Evolutionary conservation across 2,329 filamentous ascomycete species (phyloP), one percentile per base, ranked within the genome.

Genomic region (Alternaria gaisen): DNA sequence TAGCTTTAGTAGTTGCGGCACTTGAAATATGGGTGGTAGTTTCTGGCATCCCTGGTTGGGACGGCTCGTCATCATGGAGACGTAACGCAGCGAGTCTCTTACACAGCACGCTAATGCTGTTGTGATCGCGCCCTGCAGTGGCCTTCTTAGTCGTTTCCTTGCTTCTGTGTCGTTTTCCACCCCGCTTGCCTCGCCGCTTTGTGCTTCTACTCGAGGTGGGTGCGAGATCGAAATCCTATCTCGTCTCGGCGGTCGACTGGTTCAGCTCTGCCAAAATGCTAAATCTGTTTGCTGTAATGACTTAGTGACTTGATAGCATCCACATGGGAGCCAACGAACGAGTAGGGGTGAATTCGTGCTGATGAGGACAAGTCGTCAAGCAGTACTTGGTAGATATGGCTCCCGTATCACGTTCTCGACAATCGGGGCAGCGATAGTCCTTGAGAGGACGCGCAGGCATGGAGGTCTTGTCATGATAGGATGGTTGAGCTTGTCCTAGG

Each of bases 261-360:
- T 68, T 58, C 22, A 69, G 61, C 8, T 70, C 68, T 12, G 69
- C 69, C 20, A 75, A 64, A 28, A 74, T 48, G 42, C 70, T 71
- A 59, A 76, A 75, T 5, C 63, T 72, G 36, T 76, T 77, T n/a
- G 59, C 74, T 77, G 34, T 28, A 26, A 34, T 12, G 51, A 50
- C 26, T 12, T 16, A 50, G 34, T 26, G 4, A 4, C 5, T 3
- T 18, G 12, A 11, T 1, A 7, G 12, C n/a, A 22, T 36, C 4
- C 1, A 28, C 10, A 9, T n/a, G 34, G 22, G 10, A 9, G 20
- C 5, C 3, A 34, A 58, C 65, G 54, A 60, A 74, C 72, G 61
- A 41, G 66, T 72, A 46, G 68, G 69, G 40, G 64, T 56, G 34
- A 74, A 71, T 1, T 67, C 60, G 11, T 56, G 66, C n/a, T 63